Percentiles rank a stretch among this genome's conserved stretches.
Evolutionary conservation across 2,329 filamentous ascomycete species (phyloP).

Genomic region (Fusarium buharicum): DNA sequence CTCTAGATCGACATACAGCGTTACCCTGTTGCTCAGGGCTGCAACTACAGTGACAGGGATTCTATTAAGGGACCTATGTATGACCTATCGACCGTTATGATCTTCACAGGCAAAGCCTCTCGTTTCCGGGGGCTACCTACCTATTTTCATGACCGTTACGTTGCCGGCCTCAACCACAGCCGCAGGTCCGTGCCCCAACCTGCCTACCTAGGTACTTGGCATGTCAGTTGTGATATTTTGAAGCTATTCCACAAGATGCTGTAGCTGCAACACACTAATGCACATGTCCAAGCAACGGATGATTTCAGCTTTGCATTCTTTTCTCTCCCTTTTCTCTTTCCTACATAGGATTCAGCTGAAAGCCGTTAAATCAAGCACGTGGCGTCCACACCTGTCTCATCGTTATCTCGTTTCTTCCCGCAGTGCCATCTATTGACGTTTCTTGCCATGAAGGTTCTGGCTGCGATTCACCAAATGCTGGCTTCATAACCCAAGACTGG

Average conservation of each 20-base stretch:
- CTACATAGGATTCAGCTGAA: not conserved
- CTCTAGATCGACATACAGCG: slow-evolving; percentile 32
- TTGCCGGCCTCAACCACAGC: slow-evolving; percentile 13
- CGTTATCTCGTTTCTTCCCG: not conserved
- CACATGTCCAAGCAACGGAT: not conserved
- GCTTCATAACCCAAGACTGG: not conserved
- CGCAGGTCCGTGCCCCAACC: slow-evolving; percentile 10
- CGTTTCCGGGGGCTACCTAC: not conserved
- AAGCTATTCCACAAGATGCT: slow-evolving; percentile 19
- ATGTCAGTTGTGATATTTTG: not conserved
- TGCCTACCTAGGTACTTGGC: too few species aligned
- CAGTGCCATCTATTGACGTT: not conserved
- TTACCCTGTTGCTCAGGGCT: slow-evolving; percentile 13
- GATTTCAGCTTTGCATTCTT: slow-evolving; percentile 2
- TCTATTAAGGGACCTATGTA: slow-evolving; percentile 21
- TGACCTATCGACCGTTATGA: slow-evolving; percentile 19
- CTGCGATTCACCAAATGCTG: not conserved
- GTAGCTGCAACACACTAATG: not conserved
- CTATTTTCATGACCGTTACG: not conserved
- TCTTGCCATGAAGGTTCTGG: not conserved
- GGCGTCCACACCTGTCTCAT: slow-evolving; percentile 13
- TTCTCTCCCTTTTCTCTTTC: not conserved
- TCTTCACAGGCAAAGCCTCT: slow-evolving; percentile 1
- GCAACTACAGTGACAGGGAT: slow-evolving; percentile 22
- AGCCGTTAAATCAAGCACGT: slow-evolving; percentile 21